Evolutionary conservation across 2,329 filamentous ascomycete species (phyloP), one percentile per base, ranked within the genome.

Genomic region (Neurospora crassa): DNA sequence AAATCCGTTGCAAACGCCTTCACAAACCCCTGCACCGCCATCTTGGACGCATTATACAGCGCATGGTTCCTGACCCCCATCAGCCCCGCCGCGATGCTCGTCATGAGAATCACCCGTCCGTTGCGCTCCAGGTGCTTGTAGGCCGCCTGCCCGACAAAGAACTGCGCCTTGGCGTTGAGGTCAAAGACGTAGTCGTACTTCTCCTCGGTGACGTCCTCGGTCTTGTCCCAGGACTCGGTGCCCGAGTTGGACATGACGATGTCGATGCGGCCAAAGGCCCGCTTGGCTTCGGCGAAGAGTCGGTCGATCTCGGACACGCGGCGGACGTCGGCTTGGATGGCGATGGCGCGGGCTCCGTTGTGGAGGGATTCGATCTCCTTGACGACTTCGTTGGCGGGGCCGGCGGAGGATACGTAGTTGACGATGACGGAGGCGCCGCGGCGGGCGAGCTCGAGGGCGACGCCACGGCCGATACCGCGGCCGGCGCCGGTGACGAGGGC

Each of bases 141-240:
- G 7, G 88, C 91, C 71, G 91, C 89, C 82, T 92, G 90, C 24
- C 90, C 91, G 69, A 93, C 90, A 80, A 93, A 93, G 84, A 93
- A 93, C 81, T 93, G 90, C 67, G 89, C 90, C 53, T 89, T 85
- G 72, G 88, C 85, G 83, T 92, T 92, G 77, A 92, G 84, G 83
- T 88, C 88, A 83, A 92, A 92, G 75, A 92, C 89, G 76, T 89
- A 85, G 81, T 92, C 89, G 81, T 88, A 92, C 75, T 91, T 89
- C 82, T 90, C 90, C 78, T 89, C 87, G 5, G 88, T 87, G 43
- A 92, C 89, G 74, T 91, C 89, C 78, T 89, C 87, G 75, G 90
- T 89, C 79, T 89, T 86, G 78, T 90, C 89, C 88, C 90, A 92
- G 71, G 86, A 86, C 83, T 92, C 90, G 78, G 90, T 90, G 74